These are phyloP conservation scores for Aspergillus ibericus DNA, from an alignment of 2,329 filamentous ascomycete species.

Conservation along the genomic window DNA sequence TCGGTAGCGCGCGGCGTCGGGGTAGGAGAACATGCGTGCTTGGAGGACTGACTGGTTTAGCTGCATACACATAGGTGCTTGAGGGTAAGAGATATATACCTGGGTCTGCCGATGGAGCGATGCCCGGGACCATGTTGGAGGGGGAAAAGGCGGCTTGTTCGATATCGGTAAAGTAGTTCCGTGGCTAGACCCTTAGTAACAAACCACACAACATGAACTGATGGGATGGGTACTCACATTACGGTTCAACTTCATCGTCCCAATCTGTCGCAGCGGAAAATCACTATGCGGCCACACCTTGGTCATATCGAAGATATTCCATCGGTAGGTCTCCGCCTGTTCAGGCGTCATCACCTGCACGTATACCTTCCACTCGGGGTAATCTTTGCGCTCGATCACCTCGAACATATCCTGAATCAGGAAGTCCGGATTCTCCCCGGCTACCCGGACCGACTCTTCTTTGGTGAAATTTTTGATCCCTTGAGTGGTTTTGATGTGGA, in stretches of 20 bases:
- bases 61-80: slow-evolving; percentile 6
- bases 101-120: slow-evolving; percentile 63
- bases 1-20: slow-evolving; percentile 51
- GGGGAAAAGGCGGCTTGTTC: slow-evolving; percentile 10
- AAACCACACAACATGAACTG: neutral
- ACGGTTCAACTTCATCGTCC: slow-evolving; percentile 19
- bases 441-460: neutral
- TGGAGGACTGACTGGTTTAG: slow-evolving; percentile 51
- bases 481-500: neutral
- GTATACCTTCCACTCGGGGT: neutral
- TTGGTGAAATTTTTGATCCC: neutral
- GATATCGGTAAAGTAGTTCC: slow-evolving; percentile 15
- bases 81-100: slow-evolving; percentile 24
- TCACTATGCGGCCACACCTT: neutral
- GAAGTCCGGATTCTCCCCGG: neutral
- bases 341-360: slow-evolving; percentile 14
- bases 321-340: slow-evolving; percentile 8
- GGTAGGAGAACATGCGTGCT: slow-evolving; percentile 61
- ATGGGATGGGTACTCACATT: neutral
- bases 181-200: neutral
- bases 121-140: slow-evolving; percentile 52
- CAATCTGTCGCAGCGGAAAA: slow-evolving; percentile 4
- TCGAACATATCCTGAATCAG: neutral
- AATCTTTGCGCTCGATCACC: neutral
- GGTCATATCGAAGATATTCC: slow-evolving; percentile 11